Conservation (phyloP, 805 yeast genomes). For the Yarrowia phangngaensis region DNA sequence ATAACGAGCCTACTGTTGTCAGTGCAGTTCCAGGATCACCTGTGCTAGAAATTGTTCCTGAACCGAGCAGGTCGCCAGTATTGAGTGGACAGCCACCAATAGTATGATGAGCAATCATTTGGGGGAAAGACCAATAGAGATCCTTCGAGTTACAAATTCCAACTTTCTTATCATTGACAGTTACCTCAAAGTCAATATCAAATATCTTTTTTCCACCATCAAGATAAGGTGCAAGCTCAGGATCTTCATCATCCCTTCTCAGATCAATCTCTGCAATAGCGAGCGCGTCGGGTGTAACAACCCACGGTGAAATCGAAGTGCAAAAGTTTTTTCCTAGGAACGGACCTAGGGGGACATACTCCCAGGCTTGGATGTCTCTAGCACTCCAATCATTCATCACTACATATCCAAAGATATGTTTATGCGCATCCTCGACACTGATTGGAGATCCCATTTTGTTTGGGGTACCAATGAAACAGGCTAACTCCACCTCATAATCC, state of each 20-base stretch:
- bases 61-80: slow-evolving; percentile 34
- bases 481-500: slow-evolving; percentile 35
- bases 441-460: slow-evolving; percentile 31
- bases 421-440: slow-evolving; percentile 30
- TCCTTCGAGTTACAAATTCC: slow-evolving; percentile 28
- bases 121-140: slow-evolving; percentile 33
- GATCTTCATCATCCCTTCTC: slow-evolving; percentile 28
- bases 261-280: slow-evolving; percentile 29
- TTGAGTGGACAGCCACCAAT: slow-evolving; percentile 33
- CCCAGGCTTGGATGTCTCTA: slow-evolving; percentile 36
- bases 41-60: slow-evolving; percentile 34
- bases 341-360: slow-evolving; percentile 35
- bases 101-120: slow-evolving; percentile 35
- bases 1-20: slow-evolving; percentile 31
- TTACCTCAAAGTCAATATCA: slow-evolving; percentile 30
- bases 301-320: slow-evolving; percentile 35
- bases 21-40: slow-evolving; percentile 25
- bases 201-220: slow-evolving; percentile 29
- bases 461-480: slow-evolving; percentile 31
- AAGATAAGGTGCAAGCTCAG: slow-evolving; percentile 30
- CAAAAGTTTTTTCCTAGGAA: slow-evolving; percentile 34
- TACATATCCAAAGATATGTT: slow-evolving; percentile 34
- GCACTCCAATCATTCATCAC: slow-evolving; percentile 36
- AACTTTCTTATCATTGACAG: slow-evolving; percentile 27
- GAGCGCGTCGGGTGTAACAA: slow-evolving; percentile 33